Evolutionary conservation across 768 basidiomycete genomes (phyloP).

Genomic region (Paxillus ammoniavirescens): DNA sequence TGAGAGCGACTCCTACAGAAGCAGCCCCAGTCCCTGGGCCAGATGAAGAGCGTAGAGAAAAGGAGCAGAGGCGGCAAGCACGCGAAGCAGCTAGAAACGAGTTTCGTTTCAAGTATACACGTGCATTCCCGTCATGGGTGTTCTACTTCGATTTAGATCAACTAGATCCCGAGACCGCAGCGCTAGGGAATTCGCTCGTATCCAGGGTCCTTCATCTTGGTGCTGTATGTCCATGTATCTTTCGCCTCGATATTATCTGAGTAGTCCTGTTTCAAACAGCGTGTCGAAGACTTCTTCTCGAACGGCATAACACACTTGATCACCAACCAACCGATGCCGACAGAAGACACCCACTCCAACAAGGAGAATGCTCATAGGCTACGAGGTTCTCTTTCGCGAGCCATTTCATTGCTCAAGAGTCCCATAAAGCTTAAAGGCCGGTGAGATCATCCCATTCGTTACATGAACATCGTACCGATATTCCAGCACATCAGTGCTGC

Average conservation of each 20-base stretch:
- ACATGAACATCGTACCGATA: slow-evolving; percentile 1
- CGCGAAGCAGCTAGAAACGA: slow-evolving; percentile 60
- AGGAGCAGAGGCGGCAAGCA: slow-evolving; percentile 47
- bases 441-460: slow-evolving; percentile 37
- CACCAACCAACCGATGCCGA: slow-evolving; percentile 51
- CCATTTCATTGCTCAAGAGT: slow-evolving; percentile 47
- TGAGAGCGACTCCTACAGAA: slow-evolving; percentile 33
- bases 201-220: slow-evolving; percentile 65
- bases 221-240: slow-evolving; percentile 57
- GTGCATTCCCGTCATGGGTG: slow-evolving; percentile 78
- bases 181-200: slow-evolving; percentile 43
- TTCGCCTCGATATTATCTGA: neutral
- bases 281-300: slow-evolving; percentile 86
- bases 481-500: slow-evolving; percentile 16
- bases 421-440: slow-evolving; percentile 61
- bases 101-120: slow-evolving; percentile 81
- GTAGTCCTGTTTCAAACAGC: slow-evolving; percentile 42
- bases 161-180: slow-evolving; percentile 35
- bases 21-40: slow-evolving; percentile 19
- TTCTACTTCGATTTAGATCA: slow-evolving; percentile 82
- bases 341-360: slow-evolving; percentile 40
- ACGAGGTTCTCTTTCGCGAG: slow-evolving; percentile 23
- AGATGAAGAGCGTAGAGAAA: slow-evolving; percentile 42
- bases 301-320: slow-evolving; percentile 85
- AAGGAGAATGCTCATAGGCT: slow-evolving; percentile 64